Base-by-base conservation (phyloP, 1,284 basidiomycete genomes). In the Ceratobasidium sp. region DNA sequence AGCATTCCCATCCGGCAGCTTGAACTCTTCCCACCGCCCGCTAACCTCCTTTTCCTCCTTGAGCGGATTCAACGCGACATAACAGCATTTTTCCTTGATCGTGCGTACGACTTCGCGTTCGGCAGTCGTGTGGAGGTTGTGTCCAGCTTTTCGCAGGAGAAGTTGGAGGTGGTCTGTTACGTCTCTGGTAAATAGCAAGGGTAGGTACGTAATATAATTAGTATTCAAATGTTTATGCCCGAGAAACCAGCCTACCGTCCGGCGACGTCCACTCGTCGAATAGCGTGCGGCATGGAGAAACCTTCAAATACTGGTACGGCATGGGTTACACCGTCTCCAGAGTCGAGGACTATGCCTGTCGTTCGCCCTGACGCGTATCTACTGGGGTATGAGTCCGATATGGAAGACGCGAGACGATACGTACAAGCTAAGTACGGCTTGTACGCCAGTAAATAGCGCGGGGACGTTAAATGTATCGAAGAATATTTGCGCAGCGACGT, bases 381-480 rank as follows among this genome's bases (percentile, higher is more conserved):
- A n/a, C n/a, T n/a, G n/a, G n/a, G n/a, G n/a, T n/a, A n/a, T n/a
- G n/a, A n/a, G n/a, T n/a, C n/a, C n/a, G n/a, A n/a, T n/a, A n/a
- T n/a, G n/a, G n/a, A n/a, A n/a, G n/a, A n/a, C n/a, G n/a, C n/a
- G n/a, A n/a, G n/a, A n/a, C n/a, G n/a, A n/a, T n/a, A n/a, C n/a
- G n/a, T n/a, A 97, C 94, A 99, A 80, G 73, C 94, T 94, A 68
- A 99, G 82, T 22, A 99, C 96, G 29, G 97, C 97, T 81, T 99
- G 97, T 3, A 99, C 93, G 55, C 93, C 96, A 17, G 93, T 96
- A 81, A 95, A 99, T 71, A 99, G 82, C 7, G 97, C 97, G 22
- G 97, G 97, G 20, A 99, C 97, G 78, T 99, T 99, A 87, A 98
- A 98, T 2, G 96, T 98, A 77, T 98, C 96, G 79, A 98, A 98